Percentiles rank a stretch among this genome's conserved stretches.
Conservation (phyloP, 306 rosid genomes). For the Pueraria montana region DNA sequence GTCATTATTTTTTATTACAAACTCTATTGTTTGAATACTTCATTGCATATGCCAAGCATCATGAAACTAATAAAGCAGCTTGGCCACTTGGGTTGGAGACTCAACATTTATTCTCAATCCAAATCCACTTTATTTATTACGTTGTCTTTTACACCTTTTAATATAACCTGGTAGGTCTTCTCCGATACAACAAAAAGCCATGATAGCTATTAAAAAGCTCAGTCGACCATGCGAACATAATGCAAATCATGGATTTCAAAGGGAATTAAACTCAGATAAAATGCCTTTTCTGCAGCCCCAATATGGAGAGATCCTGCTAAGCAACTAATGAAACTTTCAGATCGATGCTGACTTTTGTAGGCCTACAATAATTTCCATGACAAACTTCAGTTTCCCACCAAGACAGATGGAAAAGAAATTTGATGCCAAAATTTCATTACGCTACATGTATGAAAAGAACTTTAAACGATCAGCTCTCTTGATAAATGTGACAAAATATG, state of each 20-base stretch:
- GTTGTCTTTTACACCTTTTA: not conserved
- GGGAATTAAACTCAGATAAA: conserved; percentile 24
- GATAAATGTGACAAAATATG: conserved; percentile 30
- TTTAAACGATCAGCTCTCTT: conserved; percentile 25
- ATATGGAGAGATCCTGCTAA: conserved; percentile 14
- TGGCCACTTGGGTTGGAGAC: not conserved
- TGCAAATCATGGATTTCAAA: conserved; percentile 29
- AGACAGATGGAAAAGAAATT: conserved; percentile 6
- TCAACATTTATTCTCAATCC: not conserved
- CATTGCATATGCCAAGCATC: not conserved
- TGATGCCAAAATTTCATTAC: conserved; percentile 29
- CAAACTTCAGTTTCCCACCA: conserved; percentile 41
- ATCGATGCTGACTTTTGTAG: conserved; percentile 13
- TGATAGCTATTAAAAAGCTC: conserved; percentile 19
- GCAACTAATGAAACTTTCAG: conserved; percentile 7
- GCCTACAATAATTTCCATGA: conserved; percentile 26
- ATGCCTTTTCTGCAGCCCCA: conserved; percentile 36
- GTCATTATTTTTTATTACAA: too few relatives aligned
- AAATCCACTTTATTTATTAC: not conserved
- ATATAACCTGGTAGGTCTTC: not conserved
- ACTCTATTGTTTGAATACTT: not conserved
- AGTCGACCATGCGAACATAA: conserved; percentile 10
- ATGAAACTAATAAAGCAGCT: not conserved
- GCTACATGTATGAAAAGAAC: conserved; percentile 21
- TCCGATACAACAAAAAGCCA: conserved; percentile 16